Percentiles rank a stretch among this genome's conserved stretches.
Conservation (phyloP, 805 yeast species). For the Kregervanrija fluxuum region DNA sequence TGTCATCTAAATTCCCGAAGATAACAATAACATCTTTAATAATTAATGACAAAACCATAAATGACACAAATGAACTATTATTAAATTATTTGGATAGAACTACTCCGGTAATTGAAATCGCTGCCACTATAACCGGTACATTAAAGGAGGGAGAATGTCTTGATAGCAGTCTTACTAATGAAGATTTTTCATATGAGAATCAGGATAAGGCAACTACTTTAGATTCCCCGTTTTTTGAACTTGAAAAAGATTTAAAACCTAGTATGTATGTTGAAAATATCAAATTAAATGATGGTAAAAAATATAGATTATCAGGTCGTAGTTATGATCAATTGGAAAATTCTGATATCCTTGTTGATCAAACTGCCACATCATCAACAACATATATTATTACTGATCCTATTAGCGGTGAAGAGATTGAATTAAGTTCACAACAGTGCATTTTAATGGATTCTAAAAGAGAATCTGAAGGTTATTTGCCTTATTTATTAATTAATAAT, state of each 20-base stretch:
- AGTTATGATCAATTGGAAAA: conserved; percentile 12
- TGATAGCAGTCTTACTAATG: no score
- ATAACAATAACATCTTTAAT: no score
- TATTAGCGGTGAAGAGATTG: conserved; percentile 9
- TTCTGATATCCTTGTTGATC: conserved; percentile 21
- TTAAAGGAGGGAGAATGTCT: no score
- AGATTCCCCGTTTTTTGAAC: conserved; percentile 6
- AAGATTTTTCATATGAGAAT: not conserved
- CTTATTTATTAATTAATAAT: conserved; percentile 34
- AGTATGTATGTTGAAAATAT: conserved; percentile 1
- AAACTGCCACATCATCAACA: conserved; percentile 21
- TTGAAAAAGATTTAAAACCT: not conserved
- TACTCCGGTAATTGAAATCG: no score
- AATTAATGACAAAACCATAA: no score
- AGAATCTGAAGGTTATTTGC: conserved; percentile 19
- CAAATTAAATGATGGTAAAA: conserved; percentile 7
- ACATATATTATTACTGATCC: conserved; percentile 19
- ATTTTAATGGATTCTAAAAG: conserved; percentile 30
- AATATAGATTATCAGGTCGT: conserved; percentile 4
- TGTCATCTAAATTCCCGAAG: no score
- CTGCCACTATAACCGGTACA: no score
- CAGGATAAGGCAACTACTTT: conserved; percentile 1
- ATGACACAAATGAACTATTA: no score
- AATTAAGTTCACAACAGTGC: conserved; percentile 34
- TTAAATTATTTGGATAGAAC: no score